Conservation (phyloP, 768 basidiomycete genomes). For the Leccinum uliginosum region DNA sequence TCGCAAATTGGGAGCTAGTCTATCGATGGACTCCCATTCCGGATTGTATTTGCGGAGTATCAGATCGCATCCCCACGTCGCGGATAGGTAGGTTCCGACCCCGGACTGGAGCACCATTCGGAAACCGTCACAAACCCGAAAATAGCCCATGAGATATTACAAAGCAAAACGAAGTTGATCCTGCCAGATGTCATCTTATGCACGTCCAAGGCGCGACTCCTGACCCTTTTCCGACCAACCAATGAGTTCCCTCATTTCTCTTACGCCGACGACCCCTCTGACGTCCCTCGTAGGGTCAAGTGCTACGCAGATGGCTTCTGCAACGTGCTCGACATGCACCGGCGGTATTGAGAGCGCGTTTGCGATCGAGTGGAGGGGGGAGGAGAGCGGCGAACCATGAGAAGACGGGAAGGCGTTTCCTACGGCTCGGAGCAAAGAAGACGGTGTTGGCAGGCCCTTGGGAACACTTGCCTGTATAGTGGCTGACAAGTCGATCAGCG, state of each 20-base stretch:
- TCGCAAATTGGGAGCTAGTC: constrained; percentile 3
- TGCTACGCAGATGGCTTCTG: constrained; percentile 69
- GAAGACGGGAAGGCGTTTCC: constrained; percentile 36
- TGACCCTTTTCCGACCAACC: constrained; percentile 51
- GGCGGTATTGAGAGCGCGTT: constrained; percentile 83
- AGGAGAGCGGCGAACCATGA: constrained; percentile 33
- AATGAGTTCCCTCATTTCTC: constrained; percentile 69
- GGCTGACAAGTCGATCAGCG: constrained; percentile 77
- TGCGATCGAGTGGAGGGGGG: constrained; percentile 62
- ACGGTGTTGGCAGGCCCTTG: constrained; percentile 56
- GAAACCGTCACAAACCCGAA: constrained; percentile 18
- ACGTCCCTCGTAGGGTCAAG: constrained; percentile 49
- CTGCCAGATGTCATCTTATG: constrained; percentile 13
- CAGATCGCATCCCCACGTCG: constrained; percentile 16
- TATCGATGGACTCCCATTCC: constrained; percentile 6
- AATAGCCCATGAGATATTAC: constrained; percentile 8
- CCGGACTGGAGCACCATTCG: constrained; percentile 1
- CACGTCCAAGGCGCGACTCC: constrained; percentile 13
- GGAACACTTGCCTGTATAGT: constrained; percentile 62
- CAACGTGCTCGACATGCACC: constrained; percentile 95
- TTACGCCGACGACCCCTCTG: constrained; percentile 63
- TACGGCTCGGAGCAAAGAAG: constrained; percentile 54
- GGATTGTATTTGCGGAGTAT: constrained; percentile 9
- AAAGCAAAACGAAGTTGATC: constrained; percentile 3
- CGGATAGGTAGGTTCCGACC: constrained; percentile 16